A percentile compares a stretch with the other conserved stretches of the same genome.
phyloP scores from a whole-genome alignment of 2,329 filamentous ascomycete genomes.

The Claviceps maximensis region DNA sequence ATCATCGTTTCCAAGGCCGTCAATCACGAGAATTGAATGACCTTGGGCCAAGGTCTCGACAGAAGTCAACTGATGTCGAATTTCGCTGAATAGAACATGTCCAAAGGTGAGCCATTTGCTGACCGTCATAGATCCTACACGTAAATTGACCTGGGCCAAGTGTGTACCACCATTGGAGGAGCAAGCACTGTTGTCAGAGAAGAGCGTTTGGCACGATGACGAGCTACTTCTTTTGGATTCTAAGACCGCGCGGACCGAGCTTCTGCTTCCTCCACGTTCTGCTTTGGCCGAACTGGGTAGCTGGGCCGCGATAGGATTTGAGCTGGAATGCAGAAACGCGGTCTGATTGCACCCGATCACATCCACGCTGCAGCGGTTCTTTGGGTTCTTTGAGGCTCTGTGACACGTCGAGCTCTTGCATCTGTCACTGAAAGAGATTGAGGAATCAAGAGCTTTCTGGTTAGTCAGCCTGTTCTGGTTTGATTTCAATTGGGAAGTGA shows the following conservation, averaged over 20 bases:
- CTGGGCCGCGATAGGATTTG: constrained; percentile 23
- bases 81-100: constrained; percentile 69
- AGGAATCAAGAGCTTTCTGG: constrained; percentile 31
- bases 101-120: constrained; percentile 83
- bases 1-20: constrained; percentile 75
- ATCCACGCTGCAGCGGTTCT: constrained; percentile 41
- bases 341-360: constrained; percentile 39
- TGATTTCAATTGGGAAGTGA: constrained; percentile 42
- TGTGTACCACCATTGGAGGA: constrained; percentile 46
- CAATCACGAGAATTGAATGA: constrained; percentile 60
- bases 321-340: constrained; percentile 27
- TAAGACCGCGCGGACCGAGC: neutral
- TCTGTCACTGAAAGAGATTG: constrained; percentile 26
- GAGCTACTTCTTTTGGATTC: constrained; percentile 18
- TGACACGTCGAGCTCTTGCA: constrained; percentile 21
- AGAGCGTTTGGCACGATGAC: constrained; percentile 21
- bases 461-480: constrained; percentile 27
- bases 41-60: constrained; percentile 25
- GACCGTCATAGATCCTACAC: constrained; percentile 70
- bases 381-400: constrained; percentile 23
- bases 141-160: constrained; percentile 58
- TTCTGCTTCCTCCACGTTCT: neutral
- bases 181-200: constrained; percentile 32
- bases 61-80: constrained; percentile 53
- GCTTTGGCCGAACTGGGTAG: neutral